Evolutionary conservation across 345 rosid genomes (phyloP).

Genomic region (Rhodomyrtus tomentosa): DNA sequence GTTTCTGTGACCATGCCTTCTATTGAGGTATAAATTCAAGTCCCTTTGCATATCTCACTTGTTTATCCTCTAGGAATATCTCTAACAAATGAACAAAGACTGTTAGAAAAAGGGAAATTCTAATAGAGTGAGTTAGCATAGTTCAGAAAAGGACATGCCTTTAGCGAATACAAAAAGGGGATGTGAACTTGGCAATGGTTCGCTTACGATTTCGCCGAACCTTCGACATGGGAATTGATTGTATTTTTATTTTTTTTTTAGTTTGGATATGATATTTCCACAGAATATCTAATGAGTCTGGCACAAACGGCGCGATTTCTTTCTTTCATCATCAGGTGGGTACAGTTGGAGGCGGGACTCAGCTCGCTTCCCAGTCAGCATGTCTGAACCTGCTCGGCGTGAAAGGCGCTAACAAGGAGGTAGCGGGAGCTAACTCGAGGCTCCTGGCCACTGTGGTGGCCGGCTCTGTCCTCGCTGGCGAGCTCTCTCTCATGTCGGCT

Average conservation of each 20-base stretch:
- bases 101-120: neutral
- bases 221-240: neutral
- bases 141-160: neutral
- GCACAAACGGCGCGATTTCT: neutral
- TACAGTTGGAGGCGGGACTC: conserved; percentile 72
- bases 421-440: conserved; percentile 46
- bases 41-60: neutral
- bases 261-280: neutral
- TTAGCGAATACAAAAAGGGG: neutral
- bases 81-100: neutral
- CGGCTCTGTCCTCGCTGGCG: conserved; percentile 62
- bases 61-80: neutral
- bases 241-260: neutral
- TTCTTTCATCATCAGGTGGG: conserved; percentile 33
- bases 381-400: conserved; percentile 60
- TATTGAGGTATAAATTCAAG: conserved; percentile 30
- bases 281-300: neutral
- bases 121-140: neutral
- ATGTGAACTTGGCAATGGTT: neutral
- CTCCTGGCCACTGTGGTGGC: conserved; percentile 47
- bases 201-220: neutral
- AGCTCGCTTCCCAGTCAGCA: conserved; percentile 71
- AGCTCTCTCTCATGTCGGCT: conserved; percentile 68
- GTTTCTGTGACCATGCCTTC: conserved; percentile 68
- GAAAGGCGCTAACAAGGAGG: conserved; percentile 50